Conservation (phyloP, 768 basidiomycete genomes). For the Fomitopsis serialis region DNA sequence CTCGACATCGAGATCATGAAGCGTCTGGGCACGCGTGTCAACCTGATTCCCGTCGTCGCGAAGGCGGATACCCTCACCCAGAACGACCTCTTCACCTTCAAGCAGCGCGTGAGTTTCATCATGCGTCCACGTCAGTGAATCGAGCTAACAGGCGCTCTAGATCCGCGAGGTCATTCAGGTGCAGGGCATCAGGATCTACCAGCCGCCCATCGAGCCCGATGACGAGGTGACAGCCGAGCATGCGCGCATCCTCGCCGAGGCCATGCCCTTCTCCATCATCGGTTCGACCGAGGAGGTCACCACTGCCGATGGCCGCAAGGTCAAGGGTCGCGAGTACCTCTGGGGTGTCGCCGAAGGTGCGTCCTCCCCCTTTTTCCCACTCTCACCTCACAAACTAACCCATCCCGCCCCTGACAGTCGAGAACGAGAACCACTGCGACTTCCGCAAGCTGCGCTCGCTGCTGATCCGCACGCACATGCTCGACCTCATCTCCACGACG, state of each 20-base stretch:
- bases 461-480: conserved; percentile 96
- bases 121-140: background rate
- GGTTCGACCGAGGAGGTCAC: conserved; percentile 94
- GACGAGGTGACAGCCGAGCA: conserved; percentile 85
- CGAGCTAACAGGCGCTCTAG: conserved; percentile 31
- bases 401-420: conserved; percentile 47
- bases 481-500: conserved; percentile 93
- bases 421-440: conserved; percentile 99
- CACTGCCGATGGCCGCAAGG: conserved; percentile 83
- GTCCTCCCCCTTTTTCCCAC: background rate
- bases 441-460: conserved; percentile 96
- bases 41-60: conserved; percentile 95
- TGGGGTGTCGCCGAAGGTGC: conserved; percentile 99
- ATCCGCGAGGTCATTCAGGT: conserved; percentile 86
- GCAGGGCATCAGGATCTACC: conserved; percentile 93
- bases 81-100: conserved; percentile 86
- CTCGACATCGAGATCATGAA: conserved; percentile 99
- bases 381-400: background rate
- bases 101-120: conserved; percentile 67
- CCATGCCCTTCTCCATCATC: conserved; percentile 98
- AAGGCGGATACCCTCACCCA: conserved; percentile 98
- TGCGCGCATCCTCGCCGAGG: conserved; percentile 79
- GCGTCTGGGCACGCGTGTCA: conserved; percentile 94
- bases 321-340: conserved; percentile 97
- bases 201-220: conserved; percentile 86